These are phyloP conservation scores for Xylariaceae sp. DNA, from an alignment of 2,329 filamentous ascomycete species.

Conservation along the genomic window DNA sequence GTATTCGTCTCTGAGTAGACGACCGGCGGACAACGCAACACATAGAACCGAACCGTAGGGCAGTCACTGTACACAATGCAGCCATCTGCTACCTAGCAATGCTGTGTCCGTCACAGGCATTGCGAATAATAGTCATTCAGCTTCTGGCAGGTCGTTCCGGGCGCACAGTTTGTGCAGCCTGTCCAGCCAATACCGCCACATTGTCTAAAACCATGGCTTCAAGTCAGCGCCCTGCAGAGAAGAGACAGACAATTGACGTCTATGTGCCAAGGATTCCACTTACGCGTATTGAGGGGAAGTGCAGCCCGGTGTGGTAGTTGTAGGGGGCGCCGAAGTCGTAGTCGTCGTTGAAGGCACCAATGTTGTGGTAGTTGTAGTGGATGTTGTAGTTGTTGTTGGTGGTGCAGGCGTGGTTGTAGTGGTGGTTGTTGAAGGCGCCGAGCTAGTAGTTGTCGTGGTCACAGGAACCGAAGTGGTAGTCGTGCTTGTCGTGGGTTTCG, in stretches of 20 bases:
- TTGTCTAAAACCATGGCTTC: constrained; percentile 23
- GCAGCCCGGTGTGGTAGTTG: constrained; percentile 17
- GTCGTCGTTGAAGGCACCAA: constrained; percentile 16
- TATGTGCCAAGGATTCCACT: constrained; percentile 1
- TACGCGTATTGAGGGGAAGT: constrained; percentile 26
- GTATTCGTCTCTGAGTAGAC: neutral
- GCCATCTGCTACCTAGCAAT: neutral
- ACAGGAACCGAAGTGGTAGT: neutral
- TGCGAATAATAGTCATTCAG: constrained; percentile 20
- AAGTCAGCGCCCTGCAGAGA: neutral
- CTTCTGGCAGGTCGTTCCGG: constrained; percentile 31
- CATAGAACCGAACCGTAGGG: neutral
- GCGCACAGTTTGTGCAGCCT: constrained; percentile 33
- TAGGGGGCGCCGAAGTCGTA: constrained; percentile 10
- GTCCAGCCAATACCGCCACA: constrained; percentile 35
- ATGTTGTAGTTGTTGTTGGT: constrained; percentile 6
- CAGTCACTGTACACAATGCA: constrained; percentile 7
- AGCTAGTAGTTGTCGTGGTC: neutral
- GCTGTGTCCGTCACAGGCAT: constrained; percentile 7
- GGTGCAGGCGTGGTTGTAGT: neutral
- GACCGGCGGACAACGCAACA: neutral
- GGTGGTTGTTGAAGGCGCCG: neutral
- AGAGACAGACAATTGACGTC: neutral
- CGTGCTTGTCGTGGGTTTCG: neutral
- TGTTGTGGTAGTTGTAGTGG: constrained; percentile 13